Base-by-base conservation (phyloP, 2,329 filamentous ascomycete genomes). In the Fusarium sp. region DNA sequence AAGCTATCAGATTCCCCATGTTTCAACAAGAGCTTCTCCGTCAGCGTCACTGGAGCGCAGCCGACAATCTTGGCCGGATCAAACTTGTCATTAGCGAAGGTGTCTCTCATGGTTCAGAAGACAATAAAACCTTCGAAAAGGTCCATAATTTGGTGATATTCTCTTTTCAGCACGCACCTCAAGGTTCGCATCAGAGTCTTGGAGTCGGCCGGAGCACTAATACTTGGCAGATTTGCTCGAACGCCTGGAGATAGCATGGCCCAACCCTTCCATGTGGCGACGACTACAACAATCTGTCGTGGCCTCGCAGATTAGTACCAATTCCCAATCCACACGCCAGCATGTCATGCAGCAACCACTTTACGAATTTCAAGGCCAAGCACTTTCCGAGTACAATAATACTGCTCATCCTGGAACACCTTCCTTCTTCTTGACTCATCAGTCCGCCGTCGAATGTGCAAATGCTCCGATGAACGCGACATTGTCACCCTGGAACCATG, bases 121-220 rank as follows among this genome's bases (percentile, higher is more conserved):
- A 82, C 4, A 22, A 45, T 4, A 79, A 82, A 44, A 86, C 88
- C 0, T 88, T 92, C 69, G 89, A 93, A 73, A 84, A 89, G 43
- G 82, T 92, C 67, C 92, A 91, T 75, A 93, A 94, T 74, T 80
- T 94, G 46, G 87, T 94, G 25, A 87, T 87, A 16, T 96, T 97
- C 79, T 91, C 93, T 2, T 97, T 97, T 74, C 92, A 96, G 75
- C 92, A 96, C 82, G 94, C 92, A 34, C 93, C 94, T 2, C 81
- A 92, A 58, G 86, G 93, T 95, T 82, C 71, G 84, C 80, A 29
- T 18, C 6, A 12, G 9, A 18, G 11, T 16, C 34, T 7, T 4
- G 1, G 11, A 10, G 3, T 15, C 6, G 3, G 20, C 1, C 10
- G 2, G 11, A 12, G 2, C 46, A 25, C 46, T 41, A 25, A 44